These are phyloP conservation scores for Exophiala mesophila DNA, from an alignment of 2,329 filamentous ascomycete species.

Conservation along the genomic window DNA sequence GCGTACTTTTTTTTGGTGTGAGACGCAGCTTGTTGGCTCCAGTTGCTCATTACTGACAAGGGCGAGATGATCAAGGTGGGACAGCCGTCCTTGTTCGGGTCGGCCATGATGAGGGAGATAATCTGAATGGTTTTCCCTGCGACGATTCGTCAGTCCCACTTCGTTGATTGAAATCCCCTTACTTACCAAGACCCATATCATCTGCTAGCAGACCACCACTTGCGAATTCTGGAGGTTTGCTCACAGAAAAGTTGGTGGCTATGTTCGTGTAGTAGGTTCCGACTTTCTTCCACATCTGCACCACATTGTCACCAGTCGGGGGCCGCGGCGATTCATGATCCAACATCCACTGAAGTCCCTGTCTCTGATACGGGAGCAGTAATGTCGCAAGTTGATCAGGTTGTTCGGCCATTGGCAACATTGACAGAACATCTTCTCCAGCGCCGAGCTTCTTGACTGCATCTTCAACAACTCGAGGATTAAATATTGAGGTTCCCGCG, in stretches of 20 bases:
- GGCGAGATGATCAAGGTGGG: constrained; percentile 74
- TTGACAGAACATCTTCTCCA: constrained; percentile 63
- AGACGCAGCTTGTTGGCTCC: constrained; percentile 70
- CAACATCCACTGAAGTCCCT: constrained; percentile 78
- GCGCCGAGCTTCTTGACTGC: constrained; percentile 66
- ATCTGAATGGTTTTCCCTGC: constrained; percentile 64
- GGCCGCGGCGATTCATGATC: constrained; percentile 67
- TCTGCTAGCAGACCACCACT: constrained; percentile 83
- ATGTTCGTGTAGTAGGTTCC: constrained; percentile 57
- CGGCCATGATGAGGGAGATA: constrained; percentile 69
- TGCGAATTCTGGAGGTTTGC: constrained; percentile 56
- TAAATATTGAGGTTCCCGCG: constrained; percentile 50
- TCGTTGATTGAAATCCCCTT: background rate
- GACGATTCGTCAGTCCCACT: background rate
- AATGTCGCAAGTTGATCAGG: constrained; percentile 60
- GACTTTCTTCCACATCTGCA: constrained; percentile 71
- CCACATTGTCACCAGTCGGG: constrained; percentile 57
- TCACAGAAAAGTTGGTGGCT: constrained; percentile 64
- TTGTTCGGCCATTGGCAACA: constrained; percentile 67
- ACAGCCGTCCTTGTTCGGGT: constrained; percentile 31
- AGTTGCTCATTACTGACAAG: constrained; percentile 84
- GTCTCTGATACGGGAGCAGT: constrained; percentile 71
- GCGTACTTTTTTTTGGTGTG: constrained; percentile 63
- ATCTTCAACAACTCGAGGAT: constrained; percentile 59
- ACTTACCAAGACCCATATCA: constrained; percentile 86